Evolutionary conservation across 2,329 filamentous ascomycete species (phyloP).

Genomic region (Nothophaeocryptopus gaeumannii): DNA sequence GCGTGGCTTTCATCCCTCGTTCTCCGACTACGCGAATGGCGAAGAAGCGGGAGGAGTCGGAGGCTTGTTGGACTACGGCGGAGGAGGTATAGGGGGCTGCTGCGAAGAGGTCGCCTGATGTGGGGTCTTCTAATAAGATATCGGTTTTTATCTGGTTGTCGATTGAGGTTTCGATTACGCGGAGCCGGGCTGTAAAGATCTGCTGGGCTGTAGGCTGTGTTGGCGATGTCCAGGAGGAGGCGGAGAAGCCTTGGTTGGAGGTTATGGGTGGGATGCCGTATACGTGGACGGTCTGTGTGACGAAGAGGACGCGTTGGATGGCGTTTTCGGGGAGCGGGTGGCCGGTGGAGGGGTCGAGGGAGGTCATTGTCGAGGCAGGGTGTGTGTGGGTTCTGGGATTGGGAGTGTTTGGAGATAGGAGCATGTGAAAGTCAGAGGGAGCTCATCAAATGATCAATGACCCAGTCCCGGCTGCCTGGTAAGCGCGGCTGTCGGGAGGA

Average conservation of each 20-base stretch:
- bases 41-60: constrained; percentile 81
- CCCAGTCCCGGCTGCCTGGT: too few relatives aligned
- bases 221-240: constrained; percentile 71
- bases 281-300: constrained; percentile 72
- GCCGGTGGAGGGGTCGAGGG: constrained; percentile 69
- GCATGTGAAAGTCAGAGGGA: too few relatives aligned
- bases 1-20: constrained; percentile 69
- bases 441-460: too few relatives aligned
- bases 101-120: constrained; percentile 73
- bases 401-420: neutral
- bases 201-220: constrained; percentile 61
- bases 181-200: constrained; percentile 82
- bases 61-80: constrained; percentile 69
- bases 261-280: constrained; percentile 82
- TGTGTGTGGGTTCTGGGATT: neutral
- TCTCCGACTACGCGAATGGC: constrained; percentile 76
- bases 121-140: constrained; percentile 74
- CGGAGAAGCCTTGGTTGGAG: constrained; percentile 75
- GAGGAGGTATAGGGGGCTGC: constrained; percentile 72
- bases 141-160: constrained; percentile 45
- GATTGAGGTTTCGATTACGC: constrained; percentile 43
- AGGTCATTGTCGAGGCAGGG: constrained; percentile 51
- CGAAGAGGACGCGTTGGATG: constrained; percentile 81
- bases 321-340: constrained; percentile 59
- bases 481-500: too few relatives aligned